Evolutionary conservation across 1,284 basidiomycete genomes (phyloP).

Genomic region (Cutaneotrichosporon sp.): DNA sequence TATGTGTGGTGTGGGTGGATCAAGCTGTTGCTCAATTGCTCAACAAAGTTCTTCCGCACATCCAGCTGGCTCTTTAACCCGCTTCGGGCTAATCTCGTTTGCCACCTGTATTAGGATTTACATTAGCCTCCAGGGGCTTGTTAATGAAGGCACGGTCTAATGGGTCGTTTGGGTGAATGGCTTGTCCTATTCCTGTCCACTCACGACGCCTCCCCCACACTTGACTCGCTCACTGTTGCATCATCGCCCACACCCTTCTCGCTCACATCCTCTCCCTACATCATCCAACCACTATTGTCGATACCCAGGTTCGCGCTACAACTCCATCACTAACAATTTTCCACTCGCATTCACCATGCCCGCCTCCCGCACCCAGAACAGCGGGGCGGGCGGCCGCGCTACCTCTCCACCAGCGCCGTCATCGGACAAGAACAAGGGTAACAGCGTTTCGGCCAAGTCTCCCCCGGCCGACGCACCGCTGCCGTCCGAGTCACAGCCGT

Average conservation of each 20-base stretch:
- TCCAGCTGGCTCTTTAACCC: too few relatives aligned
- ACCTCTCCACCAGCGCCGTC: neutral
- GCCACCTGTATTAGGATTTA: too few relatives aligned
- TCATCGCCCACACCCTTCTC: neutral
- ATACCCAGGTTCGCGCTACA: neutral
- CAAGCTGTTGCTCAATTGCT: too few relatives aligned
- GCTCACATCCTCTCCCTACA: neutral
- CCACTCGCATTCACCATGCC: constrained; percentile 1
- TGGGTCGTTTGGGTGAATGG: too few relatives aligned
- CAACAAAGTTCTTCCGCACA: too few relatives aligned
- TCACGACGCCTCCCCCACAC: too few relatives aligned
- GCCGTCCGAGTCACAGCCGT: constrained; percentile 21
- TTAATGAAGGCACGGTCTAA: too few relatives aligned
- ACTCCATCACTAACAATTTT: neutral
- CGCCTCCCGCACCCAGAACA: neutral
- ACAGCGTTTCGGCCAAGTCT: neutral
- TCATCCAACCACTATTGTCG: neutral
- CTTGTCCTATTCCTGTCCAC: too few relatives aligned
- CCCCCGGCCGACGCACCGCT: constrained; percentile 10
- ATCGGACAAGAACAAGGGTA: too few relatives aligned
- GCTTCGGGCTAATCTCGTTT: too few relatives aligned
- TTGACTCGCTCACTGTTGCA: neutral
- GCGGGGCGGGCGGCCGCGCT: neutral
- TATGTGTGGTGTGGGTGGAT: too few relatives aligned
- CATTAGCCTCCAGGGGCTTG: too few relatives aligned